Conservation (phyloP, 768 basidiomycete species). For the Suillus brevipes region DNA sequence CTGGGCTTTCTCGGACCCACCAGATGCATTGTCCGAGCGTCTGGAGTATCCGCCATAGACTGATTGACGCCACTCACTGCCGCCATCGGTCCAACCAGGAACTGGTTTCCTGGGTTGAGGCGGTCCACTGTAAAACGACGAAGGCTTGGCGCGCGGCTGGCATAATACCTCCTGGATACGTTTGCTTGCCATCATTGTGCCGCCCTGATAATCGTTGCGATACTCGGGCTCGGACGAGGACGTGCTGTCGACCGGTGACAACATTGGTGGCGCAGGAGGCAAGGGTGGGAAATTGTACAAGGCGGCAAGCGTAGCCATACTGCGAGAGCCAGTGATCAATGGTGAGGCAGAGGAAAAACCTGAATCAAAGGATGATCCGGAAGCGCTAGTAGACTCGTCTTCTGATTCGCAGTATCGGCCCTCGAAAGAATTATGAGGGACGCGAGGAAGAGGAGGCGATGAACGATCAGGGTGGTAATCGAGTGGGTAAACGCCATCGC, state of each 20-base stretch:
- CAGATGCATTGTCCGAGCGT: constrained; percentile 37
- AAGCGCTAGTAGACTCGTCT: constrained; percentile 41
- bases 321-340: constrained; percentile 22
- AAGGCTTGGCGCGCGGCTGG: constrained; percentile 40
- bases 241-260: constrained; percentile 21
- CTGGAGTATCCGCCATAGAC: constrained; percentile 53
- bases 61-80: constrained; percentile 63
- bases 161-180: constrained; percentile 52
- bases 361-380: constrained; percentile 40
- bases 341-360: constrained; percentile 28
- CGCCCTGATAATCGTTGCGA: constrained; percentile 50
- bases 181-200: constrained; percentile 69
- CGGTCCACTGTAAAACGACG: constrained; percentile 28
- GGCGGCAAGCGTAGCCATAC: constrained; percentile 40
- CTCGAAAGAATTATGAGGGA: constrained; percentile 41
- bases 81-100: constrained; percentile 71
- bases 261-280: constrained; percentile 51
- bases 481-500: constrained; percentile 41
- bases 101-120: constrained; percentile 44
- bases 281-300: constrained; percentile 51
- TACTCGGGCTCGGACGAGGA: constrained; percentile 29
- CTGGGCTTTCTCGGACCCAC: constrained; percentile 37
- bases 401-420: constrained; percentile 33
- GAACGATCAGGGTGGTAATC: constrained; percentile 49
- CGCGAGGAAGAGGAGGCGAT: constrained; percentile 40